phyloP scores from a whole-genome alignment of 495 filamentous ascomycete genomes.

The Copromyces sp. region DNA sequence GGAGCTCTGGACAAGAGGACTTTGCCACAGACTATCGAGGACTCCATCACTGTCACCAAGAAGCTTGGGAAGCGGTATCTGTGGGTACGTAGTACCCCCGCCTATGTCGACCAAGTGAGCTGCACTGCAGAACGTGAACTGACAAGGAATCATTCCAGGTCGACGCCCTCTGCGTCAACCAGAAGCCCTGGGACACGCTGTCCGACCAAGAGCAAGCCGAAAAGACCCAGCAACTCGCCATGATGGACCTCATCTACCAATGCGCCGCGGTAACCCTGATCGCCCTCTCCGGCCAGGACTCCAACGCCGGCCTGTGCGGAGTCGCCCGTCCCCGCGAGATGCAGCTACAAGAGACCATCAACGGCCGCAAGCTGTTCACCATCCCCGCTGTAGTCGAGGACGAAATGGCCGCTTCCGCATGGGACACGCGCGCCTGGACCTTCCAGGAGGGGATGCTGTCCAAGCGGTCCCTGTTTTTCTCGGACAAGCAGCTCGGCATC shows the following conservation, averaged over 20 bases:
- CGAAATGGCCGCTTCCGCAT: background rate
- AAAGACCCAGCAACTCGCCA: conserved; percentile 2
- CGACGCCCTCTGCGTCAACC: conserved; percentile 16
- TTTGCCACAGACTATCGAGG: conserved; percentile 17
- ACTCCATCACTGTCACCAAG: conserved; percentile 12
- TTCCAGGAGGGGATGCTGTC: conserved; percentile 11
- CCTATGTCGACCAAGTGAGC: no score
- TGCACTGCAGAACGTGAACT: no score
- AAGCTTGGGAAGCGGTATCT: conserved; percentile 9
- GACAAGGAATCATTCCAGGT: no score
- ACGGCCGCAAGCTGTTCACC: conserved; percentile 6
- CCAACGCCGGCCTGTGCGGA: conserved; percentile 10
- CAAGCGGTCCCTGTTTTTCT: conserved; percentile 6
- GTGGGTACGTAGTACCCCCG: conserved; percentile 8
- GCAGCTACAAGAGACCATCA: conserved; percentile 5
- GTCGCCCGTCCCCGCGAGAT: background rate
- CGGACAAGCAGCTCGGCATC: conserved; percentile 4
- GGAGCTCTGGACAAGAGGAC: conserved; percentile 7
- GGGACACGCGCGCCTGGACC: conserved; percentile 12
- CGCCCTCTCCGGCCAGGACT: background rate
- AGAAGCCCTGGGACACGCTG: conserved; percentile 4
- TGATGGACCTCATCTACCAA: conserved; percentile 13
- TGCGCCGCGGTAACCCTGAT: conserved; percentile 3
- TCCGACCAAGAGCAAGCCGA: conserved; percentile 1
- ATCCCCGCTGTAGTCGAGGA: conserved; percentile 1